A percentile compares a stretch with the other conserved stretches of the same genome.
Conservation (phyloP, 805 yeast species). For the Candida orba region DNA sequence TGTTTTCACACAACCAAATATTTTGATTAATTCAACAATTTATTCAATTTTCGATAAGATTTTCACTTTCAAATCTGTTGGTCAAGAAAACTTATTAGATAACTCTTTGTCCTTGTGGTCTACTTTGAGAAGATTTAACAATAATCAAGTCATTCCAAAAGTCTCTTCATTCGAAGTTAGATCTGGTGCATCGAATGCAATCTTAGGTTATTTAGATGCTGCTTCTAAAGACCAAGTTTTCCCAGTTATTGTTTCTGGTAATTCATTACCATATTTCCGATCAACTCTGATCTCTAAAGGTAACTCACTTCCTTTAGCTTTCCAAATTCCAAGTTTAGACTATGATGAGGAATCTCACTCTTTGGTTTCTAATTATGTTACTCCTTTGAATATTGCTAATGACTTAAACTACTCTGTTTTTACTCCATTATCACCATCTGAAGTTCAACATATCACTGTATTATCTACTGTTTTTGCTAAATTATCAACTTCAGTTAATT, state of each 20-base stretch:
- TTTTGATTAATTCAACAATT: constrained; percentile 47
- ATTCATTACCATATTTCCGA: constrained; percentile 61
- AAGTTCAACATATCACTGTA: constrained; percentile 61
- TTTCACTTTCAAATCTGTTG: constrained; percentile 64
- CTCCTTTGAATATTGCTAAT: constrained; percentile 56
- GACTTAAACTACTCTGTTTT: constrained; percentile 59
- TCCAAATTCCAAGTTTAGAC: constrained; percentile 73
- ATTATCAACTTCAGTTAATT: constrained; percentile 49
- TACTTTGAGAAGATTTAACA: constrained; percentile 38
- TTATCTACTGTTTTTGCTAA: constrained; percentile 59
- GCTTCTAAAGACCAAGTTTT: constrained; percentile 23
- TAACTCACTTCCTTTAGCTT: constrained; percentile 46
- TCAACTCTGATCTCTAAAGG: constrained; percentile 38
- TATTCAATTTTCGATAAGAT: constrained; percentile 43
- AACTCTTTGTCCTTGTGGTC: constrained; percentile 56
- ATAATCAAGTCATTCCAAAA: constrained; percentile 48
- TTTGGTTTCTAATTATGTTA: constrained; percentile 56
- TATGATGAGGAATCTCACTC: constrained; percentile 47
- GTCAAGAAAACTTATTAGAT: constrained; percentile 55
- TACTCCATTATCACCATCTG: constrained; percentile 54
- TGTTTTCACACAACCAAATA: constrained; percentile 46
- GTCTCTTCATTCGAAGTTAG: constrained; percentile 60
- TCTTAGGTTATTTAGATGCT: constrained; percentile 57
- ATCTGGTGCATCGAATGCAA: constrained; percentile 74
- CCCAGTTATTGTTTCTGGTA: constrained; percentile 55